These are phyloP conservation scores for Daldinia decipiens DNA, from an alignment of 495 filamentous ascomycete species.

Conservation along the genomic window DNA sequence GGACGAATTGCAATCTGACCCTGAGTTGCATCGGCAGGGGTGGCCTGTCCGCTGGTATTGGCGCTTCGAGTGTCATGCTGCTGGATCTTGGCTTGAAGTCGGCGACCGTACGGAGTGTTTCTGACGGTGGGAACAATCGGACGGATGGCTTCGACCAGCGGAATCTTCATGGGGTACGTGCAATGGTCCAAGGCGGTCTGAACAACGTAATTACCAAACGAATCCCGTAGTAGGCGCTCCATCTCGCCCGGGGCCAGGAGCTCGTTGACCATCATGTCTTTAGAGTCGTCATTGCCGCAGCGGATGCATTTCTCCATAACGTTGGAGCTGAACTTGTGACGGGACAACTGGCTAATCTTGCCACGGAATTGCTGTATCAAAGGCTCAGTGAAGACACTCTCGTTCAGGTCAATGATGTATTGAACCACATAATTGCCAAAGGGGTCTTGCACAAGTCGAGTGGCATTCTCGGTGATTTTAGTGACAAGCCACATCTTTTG, in stretches of 20 bases:
- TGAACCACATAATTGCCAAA: slow-evolving; percentile 99
- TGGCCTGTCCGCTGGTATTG: slow-evolving; percentile 46
- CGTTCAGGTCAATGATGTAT: slow-evolving; percentile 94
- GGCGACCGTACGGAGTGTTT: slow-evolving; percentile 89
- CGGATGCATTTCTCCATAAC: slow-evolving; percentile 98
- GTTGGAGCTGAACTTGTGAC: slow-evolving; percentile 99
- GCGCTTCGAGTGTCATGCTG: slow-evolving; percentile 53
- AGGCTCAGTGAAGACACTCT: slow-evolving; percentile 83
- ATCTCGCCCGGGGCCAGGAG: slow-evolving; percentile 79
- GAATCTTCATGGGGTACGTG: slow-evolving; percentile 72
- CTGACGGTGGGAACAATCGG: slow-evolving; percentile 84
- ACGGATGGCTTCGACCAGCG: slow-evolving; percentile 82
- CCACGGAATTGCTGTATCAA: slow-evolving; percentile 80
- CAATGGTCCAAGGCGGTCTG: slow-evolving; percentile 94
- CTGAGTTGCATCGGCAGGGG: slow-evolving; percentile 53
- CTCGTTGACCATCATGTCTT: slow-evolving; percentile 85
- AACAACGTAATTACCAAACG: slow-evolving; percentile 95
- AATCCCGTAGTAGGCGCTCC: slow-evolving; percentile 86
- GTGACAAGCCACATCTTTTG: slow-evolving; percentile 89
- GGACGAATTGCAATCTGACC: slow-evolving; percentile 55
- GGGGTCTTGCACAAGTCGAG: slow-evolving; percentile 89
- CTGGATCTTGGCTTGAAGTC: slow-evolving; percentile 86
- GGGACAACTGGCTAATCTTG: slow-evolving; percentile 79
- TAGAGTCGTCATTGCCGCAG: slow-evolving; percentile 72
- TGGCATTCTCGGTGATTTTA: slow-evolving; percentile 84